Conservation (phyloP, 768 basidiomycete species). For the Phanerochaete carnosa region DNA sequence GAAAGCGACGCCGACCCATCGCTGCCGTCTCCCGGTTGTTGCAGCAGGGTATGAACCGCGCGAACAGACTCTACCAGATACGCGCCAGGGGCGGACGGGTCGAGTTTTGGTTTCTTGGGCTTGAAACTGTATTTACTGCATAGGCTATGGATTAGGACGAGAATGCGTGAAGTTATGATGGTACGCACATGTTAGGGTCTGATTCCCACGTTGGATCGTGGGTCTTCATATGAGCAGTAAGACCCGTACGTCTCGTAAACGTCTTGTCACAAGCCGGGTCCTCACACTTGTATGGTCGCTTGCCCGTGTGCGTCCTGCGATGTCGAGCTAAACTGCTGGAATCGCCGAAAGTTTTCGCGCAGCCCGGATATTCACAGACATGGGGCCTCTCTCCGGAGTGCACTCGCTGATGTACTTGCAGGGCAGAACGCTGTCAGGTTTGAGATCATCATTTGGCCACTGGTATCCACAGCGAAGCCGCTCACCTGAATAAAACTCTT, state of each 20-base stretch:
- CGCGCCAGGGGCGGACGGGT: conserved; percentile 49
- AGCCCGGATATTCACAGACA: conserved; percentile 84
- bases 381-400: conserved; percentile 95
- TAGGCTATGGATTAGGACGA: conserved; percentile 15
- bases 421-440: conserved; percentile 67
- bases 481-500: conserved; percentile 91
- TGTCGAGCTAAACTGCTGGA: conserved; percentile 91
- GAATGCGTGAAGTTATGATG: neutral
- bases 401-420: conserved; percentile 85
- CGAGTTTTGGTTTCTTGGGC: conserved; percentile 53
- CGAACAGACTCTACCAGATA: conserved; percentile 72
- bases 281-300: conserved; percentile 84
- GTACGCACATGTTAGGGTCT: conserved; percentile 69
- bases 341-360: conserved; percentile 85
- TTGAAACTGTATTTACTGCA: conserved; percentile 76
- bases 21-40: conserved; percentile 35
- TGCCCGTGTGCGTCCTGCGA: conserved; percentile 84
- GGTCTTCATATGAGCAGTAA: conserved; percentile 84
- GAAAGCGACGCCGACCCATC: conserved; percentile 8
- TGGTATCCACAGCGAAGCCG: neutral
- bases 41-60: conserved; percentile 67
- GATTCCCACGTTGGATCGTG: conserved; percentile 86
- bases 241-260: conserved; percentile 80
- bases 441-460: neutral
- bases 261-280: conserved; percentile 82